A percentile compares a stretch with the other conserved stretches of the same genome.
Conservation (phyloP, 73 alveolate species). For the Breviolum minutum region DNA sequence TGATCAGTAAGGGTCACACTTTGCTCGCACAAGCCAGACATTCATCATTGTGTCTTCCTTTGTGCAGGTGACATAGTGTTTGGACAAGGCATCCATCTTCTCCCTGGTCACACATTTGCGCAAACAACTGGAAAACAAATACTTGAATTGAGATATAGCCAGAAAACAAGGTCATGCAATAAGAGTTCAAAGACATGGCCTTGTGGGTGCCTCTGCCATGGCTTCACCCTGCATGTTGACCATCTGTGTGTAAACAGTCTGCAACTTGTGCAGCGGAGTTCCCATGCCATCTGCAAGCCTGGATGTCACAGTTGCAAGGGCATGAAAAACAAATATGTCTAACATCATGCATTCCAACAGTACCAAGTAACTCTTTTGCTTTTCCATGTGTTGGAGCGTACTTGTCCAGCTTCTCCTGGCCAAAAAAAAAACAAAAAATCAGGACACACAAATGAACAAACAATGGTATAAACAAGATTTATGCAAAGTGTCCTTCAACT, state of each 20-base stretch:
- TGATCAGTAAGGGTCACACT: neutral
- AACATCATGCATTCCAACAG: neutral
- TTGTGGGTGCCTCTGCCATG: constrained; percentile 9
- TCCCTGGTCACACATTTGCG: neutral
- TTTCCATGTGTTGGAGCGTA: neutral
- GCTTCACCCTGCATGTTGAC: constrained; percentile 15
- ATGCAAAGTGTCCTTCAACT: neutral
- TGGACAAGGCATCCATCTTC: neutral
- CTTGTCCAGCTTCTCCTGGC: constrained; percentile 11
- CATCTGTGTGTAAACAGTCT: neutral
- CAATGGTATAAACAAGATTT: neutral
- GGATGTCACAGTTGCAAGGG: too few species aligned
- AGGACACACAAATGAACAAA: neutral
- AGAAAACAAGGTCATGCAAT: too few species aligned
- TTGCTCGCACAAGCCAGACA: constrained; percentile 36
- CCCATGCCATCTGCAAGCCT: neutral
- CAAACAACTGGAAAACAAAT: neutral
- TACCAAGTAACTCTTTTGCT: neutral
- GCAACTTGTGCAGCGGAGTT: neutral
- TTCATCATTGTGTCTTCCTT: constrained; percentile 32
- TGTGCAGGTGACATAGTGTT: neutral
- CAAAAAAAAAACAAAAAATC: too few species aligned
- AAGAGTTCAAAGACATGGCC: neutral
- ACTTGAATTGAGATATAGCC: neutral
- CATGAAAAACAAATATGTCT: too few species aligned